Evolutionary conservation across 208 protist species (phyloP), one percentile per base, ranked within the genome.

Genomic region (Tritrichomonas musculus): DNA sequence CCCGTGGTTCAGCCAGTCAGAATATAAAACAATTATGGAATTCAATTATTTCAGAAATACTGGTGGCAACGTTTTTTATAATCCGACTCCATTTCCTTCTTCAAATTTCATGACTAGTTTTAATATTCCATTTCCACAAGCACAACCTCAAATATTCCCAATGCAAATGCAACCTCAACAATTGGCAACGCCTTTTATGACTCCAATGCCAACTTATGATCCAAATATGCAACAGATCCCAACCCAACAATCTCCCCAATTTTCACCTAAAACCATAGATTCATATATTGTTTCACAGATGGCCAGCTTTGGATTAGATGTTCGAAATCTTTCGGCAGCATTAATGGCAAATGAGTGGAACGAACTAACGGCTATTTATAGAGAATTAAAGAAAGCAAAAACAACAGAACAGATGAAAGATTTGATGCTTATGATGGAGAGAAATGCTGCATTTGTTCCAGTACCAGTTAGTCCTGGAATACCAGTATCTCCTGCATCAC

Each of bases 131-230:
- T n/a, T n/a, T n/a, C n/a, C n/a, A n/a, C n/a, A n/a, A n/a, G n/a
- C n/a, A n/a, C n/a, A n/a, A n/a, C n/a, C n/a, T n/a, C n/a, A n/a
- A n/a, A n/a, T n/a, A n/a, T n/a, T n/a, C n/a, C n/a, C n/a, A n/a
- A n/a, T n/a, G n/a, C n/a, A n/a, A n/a, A n/a, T n/a, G n/a, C n/a
- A n/a, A n/a, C n/a, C n/a, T n/a, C n/a, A n/a, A n/a, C n/a, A n/a
- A n/a, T n/a, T n/a, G n/a, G n/a, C n/a, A n/a, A n/a, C n/a, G n/a
- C n/a, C n/a, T n/a, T n/a, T n/a, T n/a, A n/a, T n/a, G n/a, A n/a
- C n/a, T n/a, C n/a, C n/a, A n/a, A n/a, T n/a, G n/a, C 69, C 69
- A 75, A 75, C 69, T 36, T 27, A 75, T 75, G 69, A 75, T 36
- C n/a, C n/a, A n/a, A n/a, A n/a, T n/a, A n/a, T n/a, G n/a, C n/a